Evolutionary conservation across 2,329 filamentous ascomycete genomes (phyloP).

Genomic region (Alternaria alternata): DNA sequence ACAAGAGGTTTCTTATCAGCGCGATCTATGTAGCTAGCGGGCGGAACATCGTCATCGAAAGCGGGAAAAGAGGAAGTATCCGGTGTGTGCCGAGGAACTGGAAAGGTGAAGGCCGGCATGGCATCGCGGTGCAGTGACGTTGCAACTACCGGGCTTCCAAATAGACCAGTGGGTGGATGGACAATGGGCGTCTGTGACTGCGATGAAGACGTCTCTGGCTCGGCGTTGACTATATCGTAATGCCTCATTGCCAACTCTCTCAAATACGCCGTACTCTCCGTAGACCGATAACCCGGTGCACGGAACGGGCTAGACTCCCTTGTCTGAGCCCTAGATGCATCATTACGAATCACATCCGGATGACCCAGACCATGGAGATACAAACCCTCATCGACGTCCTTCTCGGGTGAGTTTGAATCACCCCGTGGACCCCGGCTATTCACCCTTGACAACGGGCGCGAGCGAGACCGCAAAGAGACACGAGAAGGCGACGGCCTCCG

Average conservation of each 20-base stretch:
- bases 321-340: neutral
- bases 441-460: neutral
- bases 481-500: neutral
- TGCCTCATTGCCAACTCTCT: neutral
- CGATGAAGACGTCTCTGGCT: neutral
- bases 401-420: neutral
- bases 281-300: neutral
- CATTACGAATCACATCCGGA: neutral
- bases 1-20: neutral
- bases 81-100: neutral
- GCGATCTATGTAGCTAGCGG: neutral
- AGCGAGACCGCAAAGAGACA: neutral
- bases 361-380: conserved; percentile 11
- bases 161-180: neutral
- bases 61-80: neutral
- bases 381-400: neutral
- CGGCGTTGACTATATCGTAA: neutral
- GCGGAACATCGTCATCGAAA: neutral
- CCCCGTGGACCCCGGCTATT: neutral
- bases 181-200: neutral
- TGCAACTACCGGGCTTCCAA: neutral
- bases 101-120: neutral
- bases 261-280: neutral
- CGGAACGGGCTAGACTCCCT: neutral
- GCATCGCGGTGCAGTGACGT: neutral